Base-by-base conservation (phyloP, 306 rosid genomes). In the Dicorynia guianensis region DNA sequence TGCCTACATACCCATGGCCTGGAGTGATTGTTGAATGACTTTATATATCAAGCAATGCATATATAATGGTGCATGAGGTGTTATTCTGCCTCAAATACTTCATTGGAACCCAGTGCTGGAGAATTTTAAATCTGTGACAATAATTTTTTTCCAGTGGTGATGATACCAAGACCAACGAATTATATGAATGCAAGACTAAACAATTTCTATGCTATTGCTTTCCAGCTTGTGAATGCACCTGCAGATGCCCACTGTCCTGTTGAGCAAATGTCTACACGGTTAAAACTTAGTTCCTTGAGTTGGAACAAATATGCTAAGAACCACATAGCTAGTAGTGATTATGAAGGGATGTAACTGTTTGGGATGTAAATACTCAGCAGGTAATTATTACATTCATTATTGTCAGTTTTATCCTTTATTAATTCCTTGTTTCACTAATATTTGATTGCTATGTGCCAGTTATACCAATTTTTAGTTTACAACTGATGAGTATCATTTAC, bases 281-380 rank as follows among this genome's bases (percentile, higher is more conserved):
- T 97, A 77, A 95, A 95, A 85, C 96, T 95, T 66, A 92, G 99
- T 84, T 95, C 97, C 89, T 82, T 95, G 92, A 95, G 99, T 87
- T 95, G 99, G 99, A 89, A 92, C 79, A 95, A 95, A 76, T 85
- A 50, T 82, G 84, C 91, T 19, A 95, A 95, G 90, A 92, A 90
- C 81, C 93, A 87, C 62, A 95, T 95, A 74, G 99, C 99, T 68
- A 95, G 99, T 81, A 95, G 97, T 42, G 99, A 95, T 85, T 95
- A 95, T 78, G 99, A 95, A 72, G 99, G 99, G 67, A 90, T 72
- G 96, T 95, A 69, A 90, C 97, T 46, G 97, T 92, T 79, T 95
- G 99, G 99, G 99, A 95, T 64, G 96, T 92, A 79, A 86, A 80
- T 76, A 95, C 93, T 71, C 90, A 93, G 56, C 96, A 95, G 97